Base-by-base conservation (phyloP, 2,329 filamentous ascomycete species). In the Verticillium alfalfae region DNA sequence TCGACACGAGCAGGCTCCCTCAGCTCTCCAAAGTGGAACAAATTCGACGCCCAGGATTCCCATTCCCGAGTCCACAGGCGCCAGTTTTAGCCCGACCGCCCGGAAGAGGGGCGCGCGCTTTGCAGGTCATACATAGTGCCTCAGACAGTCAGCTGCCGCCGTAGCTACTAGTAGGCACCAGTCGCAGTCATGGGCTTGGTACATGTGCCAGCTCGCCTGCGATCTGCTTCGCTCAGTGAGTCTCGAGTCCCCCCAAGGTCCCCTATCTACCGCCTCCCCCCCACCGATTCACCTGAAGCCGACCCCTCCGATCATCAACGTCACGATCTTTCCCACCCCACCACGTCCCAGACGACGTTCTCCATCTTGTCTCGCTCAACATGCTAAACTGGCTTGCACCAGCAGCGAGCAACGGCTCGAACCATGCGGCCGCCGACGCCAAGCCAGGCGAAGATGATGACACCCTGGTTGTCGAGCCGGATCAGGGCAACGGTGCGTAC, bases 401-500 rank as follows among this genome's bases (percentile, higher is more conserved):
- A 72, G 70, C 71, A 66, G 67, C 70, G 80, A 80, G 79, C 71
- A 78, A 74, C 68, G 75, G 76, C 66, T 85, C 84, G 56, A 89
- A 88, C 5, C 22, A 18, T 18, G 18, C 45, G 18, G 76, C 75
- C 66, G 87, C 90, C 62, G 87, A 87, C 31, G 71, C 68, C 62
- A 72, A 72, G 64, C 78, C 80, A 41, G 68, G 65, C 61, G 78
- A 79, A 64, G 88, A 92, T 70, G 83, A 85, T 67, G 92, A 96
- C 70, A 93, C 92, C 71, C 88, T 87, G 62, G 84, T 94, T 64
- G 88, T 97, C 70, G 93, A 96, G 78, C 86, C 91, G 64, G 93
- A 97, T 61, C 93, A 98, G 83, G 93, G 93, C 78, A 97, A 94
- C 84, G 90, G 92, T 96, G 78, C 75, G 88, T 75, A 59, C 54